A percentile compares a stretch with the other conserved stretches of the same genome.
Evolutionary conservation across 495 filamentous ascomycete species (phyloP).

Genomic region (Aspergillus steynii): DNA sequence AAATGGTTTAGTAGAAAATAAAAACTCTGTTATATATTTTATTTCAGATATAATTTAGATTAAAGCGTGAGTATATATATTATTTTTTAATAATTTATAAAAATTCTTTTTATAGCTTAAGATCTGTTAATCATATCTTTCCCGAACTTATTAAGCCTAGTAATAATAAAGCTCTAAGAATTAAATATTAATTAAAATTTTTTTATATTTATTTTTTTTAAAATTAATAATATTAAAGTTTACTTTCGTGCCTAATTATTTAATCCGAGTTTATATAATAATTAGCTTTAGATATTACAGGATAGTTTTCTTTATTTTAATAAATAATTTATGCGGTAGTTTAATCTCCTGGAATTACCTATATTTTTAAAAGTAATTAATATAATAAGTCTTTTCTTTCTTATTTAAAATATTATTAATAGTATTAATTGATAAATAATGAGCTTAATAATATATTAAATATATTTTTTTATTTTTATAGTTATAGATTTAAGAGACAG

Average conservation of each 20-base stretch:
- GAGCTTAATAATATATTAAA: constrained; percentile 19
- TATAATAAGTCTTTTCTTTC: constrained; percentile 18
- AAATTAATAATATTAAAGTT: constrained; percentile 6
- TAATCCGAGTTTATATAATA: constrained; percentile 12
- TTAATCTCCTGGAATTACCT: constrained; percentile 19
- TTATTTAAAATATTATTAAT: constrained; percentile 20
- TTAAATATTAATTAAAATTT: constrained; percentile 14
- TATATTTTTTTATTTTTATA: constrained; percentile 18
- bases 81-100: constrained; percentile 10
- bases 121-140: constrained; percentile 20
- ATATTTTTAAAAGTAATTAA: constrained; percentile 27
- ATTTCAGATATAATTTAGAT: constrained; percentile 18
- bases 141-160: constrained; percentile 16
- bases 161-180: constrained; percentile 19
- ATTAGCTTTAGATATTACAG: constrained; percentile 15
- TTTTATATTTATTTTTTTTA: constrained; percentile 18
- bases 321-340: constrained; percentile 18
- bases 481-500: constrained; percentile 23
- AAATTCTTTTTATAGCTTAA: constrained; percentile 16
- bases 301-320: constrained; percentile 22
- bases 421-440: constrained; percentile 24
- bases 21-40: constrained; percentile 17
- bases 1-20: constrained; percentile 22
- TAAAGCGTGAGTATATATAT: constrained; percentile 17
- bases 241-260: constrained; percentile 4